phyloP scores from a whole-genome alignment of 495 filamentous ascomycete genomes.

The Terfezia claveryi region DNA sequence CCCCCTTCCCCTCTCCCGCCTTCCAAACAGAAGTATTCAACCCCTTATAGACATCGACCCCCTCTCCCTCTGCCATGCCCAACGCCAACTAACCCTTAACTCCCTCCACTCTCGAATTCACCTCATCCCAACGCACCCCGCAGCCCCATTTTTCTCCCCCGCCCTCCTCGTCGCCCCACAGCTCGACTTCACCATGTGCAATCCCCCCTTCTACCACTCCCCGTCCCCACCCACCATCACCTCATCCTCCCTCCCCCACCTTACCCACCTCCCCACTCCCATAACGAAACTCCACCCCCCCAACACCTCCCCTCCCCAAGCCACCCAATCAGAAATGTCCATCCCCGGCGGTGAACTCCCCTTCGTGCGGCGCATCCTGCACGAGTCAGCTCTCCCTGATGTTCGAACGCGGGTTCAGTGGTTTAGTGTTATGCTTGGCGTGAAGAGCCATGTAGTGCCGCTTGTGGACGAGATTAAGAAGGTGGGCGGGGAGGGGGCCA shows the following conservation, averaged over 20 bases:
- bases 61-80: not conserved
- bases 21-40: too few species aligned
- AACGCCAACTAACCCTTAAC: not conserved
- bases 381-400: constrained; percentile 34
- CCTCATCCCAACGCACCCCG: not conserved
- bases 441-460: too few species aligned
- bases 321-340: constrained; percentile 54
- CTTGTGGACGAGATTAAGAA: too few species aligned
- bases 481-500: too few species aligned
- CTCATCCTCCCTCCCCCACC: constrained; percentile 23
- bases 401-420: too few species aligned
- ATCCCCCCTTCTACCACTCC: constrained; percentile 65
- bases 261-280: not conserved
- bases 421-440: too few species aligned
- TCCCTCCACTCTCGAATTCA: not conserved
- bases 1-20: not conserved
- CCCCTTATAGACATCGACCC: too few species aligned
- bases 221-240: constrained; percentile 44
- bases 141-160: not conserved
- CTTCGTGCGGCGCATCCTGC: constrained; percentile 54
- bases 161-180: constrained; percentile 3
- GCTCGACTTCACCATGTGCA: constrained; percentile 81
- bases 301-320: constrained; percentile 47
- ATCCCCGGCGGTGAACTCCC: constrained; percentile 61
- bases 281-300: constrained; percentile 18